Base-by-base conservation (phyloP, 257 asterid species). In the Craterostigma plantagineum region DNA sequence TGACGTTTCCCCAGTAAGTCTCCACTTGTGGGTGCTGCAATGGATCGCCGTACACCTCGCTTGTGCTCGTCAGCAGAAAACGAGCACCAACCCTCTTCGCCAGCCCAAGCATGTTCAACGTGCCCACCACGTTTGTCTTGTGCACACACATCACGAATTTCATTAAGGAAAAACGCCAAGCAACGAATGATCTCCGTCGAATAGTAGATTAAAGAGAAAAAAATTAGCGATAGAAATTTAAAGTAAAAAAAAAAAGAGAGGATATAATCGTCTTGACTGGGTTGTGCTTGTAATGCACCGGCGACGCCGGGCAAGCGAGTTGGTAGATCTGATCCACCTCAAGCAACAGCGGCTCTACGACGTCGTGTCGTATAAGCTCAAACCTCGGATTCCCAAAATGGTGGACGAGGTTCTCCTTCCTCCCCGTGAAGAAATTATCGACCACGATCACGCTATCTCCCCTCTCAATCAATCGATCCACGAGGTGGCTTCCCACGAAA, bases 81-180 rank as follows among this genome's bases (percentile, higher is more conserved):
- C 98, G 68, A 43, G 98, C 98, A 64, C 98, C 98, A 9, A 87
- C 76, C 53, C 98, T 67, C 82, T 87, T 87, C 2, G 98, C 98
- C 71, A 87, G 68, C n/a, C 98, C 98, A 34, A 87, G 69, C 98
- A 87, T 87, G 71, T 87, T 87, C 70, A 87, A 38, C 18, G 98
- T 87, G 10, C 98, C 98, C n/a, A 87, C 95, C 59, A 87, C 98
- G 63, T 87, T 87, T 7, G 98, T 87, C 93, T 87, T 87, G 98
- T 87, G 52, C 65, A 10, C 43, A 30, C 30, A 6, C 30, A 23
- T 23, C 30, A 23, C 30, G 30, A 23, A 2, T 23, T 23, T 27
- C 61, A 60, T 69, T 58, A 70, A 68, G 77, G 69, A 52, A 11
- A 38, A 27, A 13, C 1, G 30, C 45, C 40, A 54, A 39, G 38